Conservation (phyloP, 495 filamentous ascomycete genomes). For the Tuber indicum region DNA sequence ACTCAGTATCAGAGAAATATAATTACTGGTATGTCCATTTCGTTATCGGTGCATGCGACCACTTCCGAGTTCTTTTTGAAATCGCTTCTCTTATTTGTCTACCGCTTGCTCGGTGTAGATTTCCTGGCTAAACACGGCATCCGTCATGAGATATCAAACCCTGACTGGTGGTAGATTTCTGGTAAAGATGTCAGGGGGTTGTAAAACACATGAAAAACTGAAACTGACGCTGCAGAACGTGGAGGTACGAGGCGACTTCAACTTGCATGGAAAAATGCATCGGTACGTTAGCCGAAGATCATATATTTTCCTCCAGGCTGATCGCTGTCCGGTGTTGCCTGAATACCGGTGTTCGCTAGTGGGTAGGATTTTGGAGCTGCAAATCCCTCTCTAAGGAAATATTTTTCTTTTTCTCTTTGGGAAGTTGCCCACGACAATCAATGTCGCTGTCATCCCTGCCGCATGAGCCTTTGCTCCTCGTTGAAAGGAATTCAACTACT, state of each 20-base stretch:
- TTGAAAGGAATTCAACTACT: not conserved
- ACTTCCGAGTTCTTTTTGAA: not conserved
- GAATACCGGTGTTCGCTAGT: not conserved
- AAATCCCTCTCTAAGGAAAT: not conserved
- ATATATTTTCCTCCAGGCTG: not conserved
- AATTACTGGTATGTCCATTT: not conserved
- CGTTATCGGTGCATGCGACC: not conserved
- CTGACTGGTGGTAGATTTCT: not conserved
- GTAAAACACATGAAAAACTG: not conserved
- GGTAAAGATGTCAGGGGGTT: not conserved
- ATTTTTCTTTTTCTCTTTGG: not conserved
- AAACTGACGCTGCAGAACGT: not conserved
- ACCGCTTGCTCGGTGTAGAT: not conserved
- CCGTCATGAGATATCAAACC: not conserved
- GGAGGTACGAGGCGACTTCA: conserved; percentile 2
- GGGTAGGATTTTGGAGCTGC: not conserved
- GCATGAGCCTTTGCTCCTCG: not conserved
- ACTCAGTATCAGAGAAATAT: not conserved
- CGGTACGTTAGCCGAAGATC: conserved; percentile 4
- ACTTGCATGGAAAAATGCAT: conserved; percentile 5
- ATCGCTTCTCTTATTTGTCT: not conserved
- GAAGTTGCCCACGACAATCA: not conserved
- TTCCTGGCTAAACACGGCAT: not conserved
- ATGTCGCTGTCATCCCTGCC: not conserved
- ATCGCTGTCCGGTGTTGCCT: not conserved